These are phyloP conservation scores for Xylaria sp. DNA, from an alignment of 2,329 filamentous ascomycete genomes.

Conservation along the genomic window DNA sequence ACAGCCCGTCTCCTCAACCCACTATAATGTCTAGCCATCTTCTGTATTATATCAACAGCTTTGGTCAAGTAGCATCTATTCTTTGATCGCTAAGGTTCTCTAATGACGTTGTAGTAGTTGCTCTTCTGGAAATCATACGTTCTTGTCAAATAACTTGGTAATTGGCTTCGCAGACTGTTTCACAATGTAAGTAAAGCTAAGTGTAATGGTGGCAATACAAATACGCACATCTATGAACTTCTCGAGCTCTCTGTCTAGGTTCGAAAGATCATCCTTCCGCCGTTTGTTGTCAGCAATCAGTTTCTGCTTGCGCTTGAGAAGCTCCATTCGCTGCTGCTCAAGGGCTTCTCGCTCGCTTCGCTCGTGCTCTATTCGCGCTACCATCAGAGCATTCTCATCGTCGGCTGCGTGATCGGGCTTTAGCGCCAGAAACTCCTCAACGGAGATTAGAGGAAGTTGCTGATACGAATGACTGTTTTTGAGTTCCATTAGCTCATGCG, in stretches of 20 bases:
- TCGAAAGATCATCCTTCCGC: constrained; percentile 91
- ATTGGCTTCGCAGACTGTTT: constrained; percentile 85
- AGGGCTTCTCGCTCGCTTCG: constrained; percentile 83
- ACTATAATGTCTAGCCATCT: background rate
- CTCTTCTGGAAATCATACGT: constrained; percentile 38
- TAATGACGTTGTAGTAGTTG: background rate
- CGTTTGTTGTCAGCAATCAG: constrained; percentile 82
- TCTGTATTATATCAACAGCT: constrained; percentile 1
- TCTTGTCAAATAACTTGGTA: constrained; percentile 84
- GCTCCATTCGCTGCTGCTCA: constrained; percentile 83
- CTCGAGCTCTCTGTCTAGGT: constrained; percentile 90
- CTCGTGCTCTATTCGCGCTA: constrained; percentile 91
- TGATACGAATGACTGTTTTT: constrained; percentile 81
- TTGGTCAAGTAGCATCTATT: background rate
- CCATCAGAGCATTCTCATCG: constrained; percentile 85
- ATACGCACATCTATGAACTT: constrained; percentile 86
- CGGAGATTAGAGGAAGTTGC: constrained; percentile 83
- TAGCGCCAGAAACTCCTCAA: constrained; percentile 81
- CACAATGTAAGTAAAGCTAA: constrained; percentile 41
- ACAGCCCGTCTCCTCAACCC: background rate
- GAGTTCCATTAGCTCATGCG: constrained; percentile 42
- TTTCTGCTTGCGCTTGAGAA: constrained; percentile 74
- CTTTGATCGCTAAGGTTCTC: background rate
- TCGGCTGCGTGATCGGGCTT: constrained; percentile 79
- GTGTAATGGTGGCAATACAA: constrained; percentile 2